A percentile compares a stretch with the other conserved stretches of the same genome.
phyloP scores from a whole-genome alignment of 2,329 filamentous ascomycete species.

The Tothia fuscella region DNA sequence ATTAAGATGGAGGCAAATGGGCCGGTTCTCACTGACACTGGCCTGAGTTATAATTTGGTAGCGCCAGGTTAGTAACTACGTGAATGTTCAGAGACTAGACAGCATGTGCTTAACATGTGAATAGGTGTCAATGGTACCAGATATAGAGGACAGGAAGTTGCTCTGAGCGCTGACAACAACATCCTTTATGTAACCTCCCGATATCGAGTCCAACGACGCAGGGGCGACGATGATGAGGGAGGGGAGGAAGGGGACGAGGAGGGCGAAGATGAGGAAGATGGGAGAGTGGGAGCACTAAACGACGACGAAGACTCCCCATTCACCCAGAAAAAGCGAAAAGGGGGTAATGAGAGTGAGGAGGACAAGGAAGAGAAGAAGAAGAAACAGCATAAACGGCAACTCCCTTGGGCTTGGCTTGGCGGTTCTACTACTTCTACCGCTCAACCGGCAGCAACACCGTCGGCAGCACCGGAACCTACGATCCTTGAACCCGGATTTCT shows the following conservation, averaged over 20 bases:
- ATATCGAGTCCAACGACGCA: neutral
- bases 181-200: constrained; percentile 1
- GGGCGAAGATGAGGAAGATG: neutral
- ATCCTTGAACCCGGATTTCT: too few species aligned
- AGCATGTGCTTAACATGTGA: neutral
- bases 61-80: constrained; percentile 4
- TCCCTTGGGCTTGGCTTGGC: too few species aligned
- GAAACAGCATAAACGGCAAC: too few species aligned
- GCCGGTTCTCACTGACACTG: neutral
- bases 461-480: too few species aligned
- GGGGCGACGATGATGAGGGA: constrained; percentile 5
- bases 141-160: constrained; percentile 1
- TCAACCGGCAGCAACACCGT: too few species aligned
- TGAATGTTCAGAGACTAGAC: neutral
- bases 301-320: neutral
- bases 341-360: too few species aligned
- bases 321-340: neutral
- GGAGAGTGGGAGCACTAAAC: neutral
- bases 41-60: constrained; percentile 1
- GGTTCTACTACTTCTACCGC: too few species aligned
- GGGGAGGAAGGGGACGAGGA: neutral
- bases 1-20: neutral
- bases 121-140: neutral
- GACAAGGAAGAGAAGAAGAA: neutral
- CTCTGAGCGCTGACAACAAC: constrained; percentile 4